Percentiles rank a stretch among this genome's conserved stretches.
Conservation (phyloP, 345 rosid genomes). For the Tarenaya hassleriana region DNA sequence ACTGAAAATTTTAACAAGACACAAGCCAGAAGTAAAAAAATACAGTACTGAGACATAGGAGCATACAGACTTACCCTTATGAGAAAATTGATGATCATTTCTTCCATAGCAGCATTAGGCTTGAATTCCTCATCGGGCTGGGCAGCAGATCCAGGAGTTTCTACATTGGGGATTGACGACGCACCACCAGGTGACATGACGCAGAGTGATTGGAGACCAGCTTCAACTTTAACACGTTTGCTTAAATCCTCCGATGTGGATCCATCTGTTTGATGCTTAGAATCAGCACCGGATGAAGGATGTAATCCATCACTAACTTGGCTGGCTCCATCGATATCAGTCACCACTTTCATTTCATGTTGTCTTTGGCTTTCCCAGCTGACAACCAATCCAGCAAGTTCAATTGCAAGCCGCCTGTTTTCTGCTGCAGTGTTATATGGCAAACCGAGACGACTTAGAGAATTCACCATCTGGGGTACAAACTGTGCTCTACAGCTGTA, state of each 20-base stretch:
- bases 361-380: conserved; percentile 96
- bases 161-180: conserved; percentile 71
- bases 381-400: conserved; percentile 98
- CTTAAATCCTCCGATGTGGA: conserved; percentile 69
- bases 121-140: conserved; percentile 99
- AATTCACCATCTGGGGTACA: conserved; percentile 99
- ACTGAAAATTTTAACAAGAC: background rate
- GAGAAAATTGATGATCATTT: conserved; percentile 94
- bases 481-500: conserved; percentile 95
- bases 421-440: conserved; percentile 89
- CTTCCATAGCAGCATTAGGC: conserved; percentile 99
- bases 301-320: conserved; percentile 52
- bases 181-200: conserved; percentile 93
- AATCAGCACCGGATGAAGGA: conserved; percentile 41
- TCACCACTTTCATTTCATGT: conserved; percentile 57
- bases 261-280: conserved; percentile 63
- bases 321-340: conserved; percentile 47
- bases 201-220: conserved; percentile 83
- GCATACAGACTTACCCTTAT: conserved; percentile 61
- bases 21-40: conserved; percentile 11
- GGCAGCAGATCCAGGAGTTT: conserved; percentile 85
- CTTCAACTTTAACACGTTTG: conserved; percentile 77
- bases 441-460: conserved; percentile 93
- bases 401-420: conserved; percentile 92
- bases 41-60: conserved; percentile 13